Evolutionary conservation across 2,329 filamentous ascomycete genomes (phyloP), one percentile per base, ranked within the genome.

Genomic region (Curvularia sp.): DNA sequence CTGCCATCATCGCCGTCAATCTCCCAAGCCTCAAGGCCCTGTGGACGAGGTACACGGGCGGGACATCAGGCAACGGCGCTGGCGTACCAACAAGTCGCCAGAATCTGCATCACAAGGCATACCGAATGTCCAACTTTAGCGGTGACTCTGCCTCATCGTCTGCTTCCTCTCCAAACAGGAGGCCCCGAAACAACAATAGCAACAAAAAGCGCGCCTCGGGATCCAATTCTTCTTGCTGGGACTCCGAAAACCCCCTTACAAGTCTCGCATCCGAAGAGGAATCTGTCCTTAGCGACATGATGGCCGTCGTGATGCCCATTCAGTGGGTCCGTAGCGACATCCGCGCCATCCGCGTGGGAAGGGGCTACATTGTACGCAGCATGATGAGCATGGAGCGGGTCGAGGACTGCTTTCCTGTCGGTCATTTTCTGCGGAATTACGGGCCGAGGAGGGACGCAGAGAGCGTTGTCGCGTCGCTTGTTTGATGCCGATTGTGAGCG

Each of bases 361-460:
- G 53, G 25, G 53, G 53, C 3, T 49, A 56, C 36, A 36, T 56
- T 2, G 53, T 56, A 5, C 28, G 53, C 5, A 56, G 53, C 28
- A 30, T 56, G 41, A 50, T 56, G 34, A 53, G 48, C 28, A 52
- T 56, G 18, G 53, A 56, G 41, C 42, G 53, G 8, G 53, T 56
- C 1, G 53, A 56, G 15, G 53, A 56, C 30, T 52, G 48, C 8
- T 56, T 56, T 41, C 53, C 53, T 3, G 36, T 50, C 10, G 53
- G 53, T 3, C 53, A 56, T 41, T 56, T 56, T 27, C 18, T 56
- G 15, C 36, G 53, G 18, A 39, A 49, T 1, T 56, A 56, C 21
- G 48, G 48, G 39, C 50, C 53, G n/a, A 45, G 53, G 38, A 38
- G 53, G 15, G 34, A 49, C 5, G 47, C 47, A 9, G 47, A 49